phyloP scores from a whole-genome alignment of 2,329 filamentous ascomycete genomes.

The Acrodontium crateriforme region DNA sequence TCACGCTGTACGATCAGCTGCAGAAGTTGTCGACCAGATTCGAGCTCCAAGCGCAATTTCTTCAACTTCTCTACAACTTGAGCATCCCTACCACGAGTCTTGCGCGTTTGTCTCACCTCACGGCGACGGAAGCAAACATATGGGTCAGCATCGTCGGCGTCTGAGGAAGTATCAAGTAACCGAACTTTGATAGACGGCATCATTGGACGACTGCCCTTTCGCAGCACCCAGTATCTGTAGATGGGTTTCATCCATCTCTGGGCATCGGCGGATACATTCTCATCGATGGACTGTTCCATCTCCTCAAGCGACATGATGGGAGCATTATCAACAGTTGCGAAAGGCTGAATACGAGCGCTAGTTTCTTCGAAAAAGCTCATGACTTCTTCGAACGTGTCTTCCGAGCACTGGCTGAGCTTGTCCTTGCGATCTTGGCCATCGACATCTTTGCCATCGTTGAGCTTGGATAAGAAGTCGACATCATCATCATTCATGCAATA shows the following conservation, averaged over 20 bases:
- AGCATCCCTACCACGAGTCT: conserved; percentile 84
- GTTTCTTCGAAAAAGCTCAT: conserved; percentile 94
- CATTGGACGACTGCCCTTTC: conserved; percentile 56
- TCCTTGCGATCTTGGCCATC: conserved; percentile 19
- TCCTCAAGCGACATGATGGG: conserved; percentile 49
- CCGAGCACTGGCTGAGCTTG: conserved; percentile 50
- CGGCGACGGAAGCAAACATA: conserved; percentile 96
- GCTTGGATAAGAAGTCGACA: conserved; percentile 65
- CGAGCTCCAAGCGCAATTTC: conserved; percentile 77
- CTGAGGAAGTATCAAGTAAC: conserved; percentile 73
- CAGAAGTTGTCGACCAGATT: conserved; percentile 73
- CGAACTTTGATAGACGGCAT: conserved; percentile 61
- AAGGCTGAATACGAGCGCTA: conserved; percentile 70
- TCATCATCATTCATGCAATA: conserved; percentile 96
- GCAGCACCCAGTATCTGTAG: conserved; percentile 79
- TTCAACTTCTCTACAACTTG: conserved; percentile 92
- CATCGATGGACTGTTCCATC: conserved; percentile 50
- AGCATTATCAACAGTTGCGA: conserved; percentile 77
- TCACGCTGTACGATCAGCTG: conserved; percentile 69
- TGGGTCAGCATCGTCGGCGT: conserved; percentile 89
- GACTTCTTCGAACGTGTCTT: conserved; percentile 84
- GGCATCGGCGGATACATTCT: conserved; percentile 36
- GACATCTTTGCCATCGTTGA: conserved; percentile 58
- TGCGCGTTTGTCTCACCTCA: conserved; percentile 85
- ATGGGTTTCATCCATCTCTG: conserved; percentile 58